phyloP scores from a whole-genome alignment of 495 filamentous ascomycete species.

The Letharia lupina region DNA sequence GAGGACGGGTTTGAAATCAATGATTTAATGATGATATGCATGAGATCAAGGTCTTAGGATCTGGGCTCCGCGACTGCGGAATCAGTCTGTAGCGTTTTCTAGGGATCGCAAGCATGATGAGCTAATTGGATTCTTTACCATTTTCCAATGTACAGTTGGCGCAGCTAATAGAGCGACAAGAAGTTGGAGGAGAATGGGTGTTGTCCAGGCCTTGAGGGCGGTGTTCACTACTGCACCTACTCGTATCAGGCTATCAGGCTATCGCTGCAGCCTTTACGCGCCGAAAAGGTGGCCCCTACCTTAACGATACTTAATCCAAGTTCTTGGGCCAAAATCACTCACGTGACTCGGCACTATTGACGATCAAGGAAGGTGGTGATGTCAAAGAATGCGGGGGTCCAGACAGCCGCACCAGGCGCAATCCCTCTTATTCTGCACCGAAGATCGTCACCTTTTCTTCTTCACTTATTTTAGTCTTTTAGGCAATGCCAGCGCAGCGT shows the following conservation, averaged over 20 bases:
- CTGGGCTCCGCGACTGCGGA: not conserved
- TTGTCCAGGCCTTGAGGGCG: not conserved
- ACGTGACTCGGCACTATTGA: not conserved
- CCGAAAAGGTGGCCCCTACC: not conserved
- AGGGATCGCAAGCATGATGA: not conserved
- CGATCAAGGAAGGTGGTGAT: not conserved
- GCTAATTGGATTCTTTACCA: not conserved
- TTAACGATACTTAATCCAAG: not conserved
- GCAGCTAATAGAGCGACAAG: not conserved
- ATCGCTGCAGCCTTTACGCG: not conserved
- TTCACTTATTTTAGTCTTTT: not conserved
- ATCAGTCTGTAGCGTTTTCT: too few species aligned
- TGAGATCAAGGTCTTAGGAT: not conserved
- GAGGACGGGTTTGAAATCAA: not conserved
- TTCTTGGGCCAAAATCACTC: not conserved
- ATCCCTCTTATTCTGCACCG: not conserved
- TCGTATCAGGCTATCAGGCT: not conserved
- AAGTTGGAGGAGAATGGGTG: not conserved
- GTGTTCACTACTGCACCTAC: too few species aligned
- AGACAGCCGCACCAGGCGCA: not conserved
- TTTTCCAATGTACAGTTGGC: not conserved
- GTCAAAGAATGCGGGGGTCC: not conserved
- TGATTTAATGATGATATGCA: not conserved
- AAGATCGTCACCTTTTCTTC: not conserved
- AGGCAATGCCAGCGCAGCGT: not conserved